Conservation (phyloP, 345 rosid species). For the Acer campestre region DNA sequence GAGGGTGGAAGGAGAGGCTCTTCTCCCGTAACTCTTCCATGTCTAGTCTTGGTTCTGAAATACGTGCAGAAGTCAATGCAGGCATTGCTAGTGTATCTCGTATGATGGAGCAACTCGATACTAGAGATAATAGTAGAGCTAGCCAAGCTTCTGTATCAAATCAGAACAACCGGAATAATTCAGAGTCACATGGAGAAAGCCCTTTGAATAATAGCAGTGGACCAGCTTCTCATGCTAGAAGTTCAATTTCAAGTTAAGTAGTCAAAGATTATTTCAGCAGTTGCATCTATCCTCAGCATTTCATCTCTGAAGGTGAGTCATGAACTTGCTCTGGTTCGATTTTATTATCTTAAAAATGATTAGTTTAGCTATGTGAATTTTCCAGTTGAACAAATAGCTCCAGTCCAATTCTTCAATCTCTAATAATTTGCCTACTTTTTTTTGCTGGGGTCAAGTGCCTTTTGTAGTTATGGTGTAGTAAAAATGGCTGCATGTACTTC, state of each 20-base stretch:
- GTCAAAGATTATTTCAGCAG: slow-evolving; percentile 22
- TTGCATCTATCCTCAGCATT: slow-evolving; percentile 46
- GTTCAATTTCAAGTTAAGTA: slow-evolving; percentile 41
- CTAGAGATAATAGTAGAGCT: slow-evolving; percentile 36
- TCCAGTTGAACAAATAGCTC: not conserved
- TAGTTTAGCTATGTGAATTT: not conserved
- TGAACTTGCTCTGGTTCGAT: not conserved
- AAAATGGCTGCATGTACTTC: not conserved
- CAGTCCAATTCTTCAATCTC: not conserved
- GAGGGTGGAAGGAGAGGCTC: slow-evolving; percentile 71
- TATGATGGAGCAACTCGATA: slow-evolving; percentile 48
- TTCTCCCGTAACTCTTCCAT: slow-evolving; percentile 55
- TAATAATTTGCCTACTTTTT: not conserved
- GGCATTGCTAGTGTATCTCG: slow-evolving; percentile 53
- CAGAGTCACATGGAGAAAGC: slow-evolving; percentile 25
- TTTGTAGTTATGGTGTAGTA: not conserved
- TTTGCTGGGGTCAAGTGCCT: not conserved
- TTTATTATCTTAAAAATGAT: not conserved
- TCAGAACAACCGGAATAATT: slow-evolving; percentile 30
- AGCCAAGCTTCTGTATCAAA: slow-evolving; percentile 35
- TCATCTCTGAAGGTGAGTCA: slow-evolving; percentile 50
- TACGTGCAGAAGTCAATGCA: slow-evolving; percentile 50
- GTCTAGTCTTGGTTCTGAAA: slow-evolving; percentile 52
- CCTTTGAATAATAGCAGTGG: slow-evolving; percentile 30
- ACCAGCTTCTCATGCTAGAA: slow-evolving; percentile 30